phyloP scores from a whole-genome alignment of 2,329 filamentous ascomycete genomes.

The Venturia asperata region DNA sequence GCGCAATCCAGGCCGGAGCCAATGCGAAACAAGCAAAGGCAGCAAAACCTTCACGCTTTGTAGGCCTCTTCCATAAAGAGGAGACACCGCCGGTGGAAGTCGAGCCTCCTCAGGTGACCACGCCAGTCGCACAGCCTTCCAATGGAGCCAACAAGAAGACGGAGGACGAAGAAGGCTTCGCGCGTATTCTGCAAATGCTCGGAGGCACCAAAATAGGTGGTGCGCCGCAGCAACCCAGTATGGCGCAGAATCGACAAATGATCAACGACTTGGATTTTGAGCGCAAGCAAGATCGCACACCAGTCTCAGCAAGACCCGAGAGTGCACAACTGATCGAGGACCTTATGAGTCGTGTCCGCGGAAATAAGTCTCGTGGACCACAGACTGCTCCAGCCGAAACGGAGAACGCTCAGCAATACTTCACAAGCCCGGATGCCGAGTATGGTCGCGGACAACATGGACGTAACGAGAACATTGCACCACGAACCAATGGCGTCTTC shows the following conservation, averaged over 20 bases:
- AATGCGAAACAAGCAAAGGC: conserved; percentile 23
- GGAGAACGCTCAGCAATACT: conserved; percentile 10
- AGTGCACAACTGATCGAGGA: conserved; percentile 16
- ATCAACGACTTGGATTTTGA: conserved; percentile 22
- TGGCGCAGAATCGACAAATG: conserved; percentile 17
- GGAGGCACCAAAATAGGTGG: conserved; percentile 47
- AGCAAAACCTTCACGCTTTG: conserved; percentile 72
- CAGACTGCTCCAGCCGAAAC: conserved; percentile 17
- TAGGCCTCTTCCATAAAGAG: conserved; percentile 57
- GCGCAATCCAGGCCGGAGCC: background rate
- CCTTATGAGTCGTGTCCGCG: conserved; percentile 9
- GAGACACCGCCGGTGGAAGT: conserved; percentile 23
- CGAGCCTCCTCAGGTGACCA: conserved; percentile 22
- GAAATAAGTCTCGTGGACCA: conserved; percentile 16
- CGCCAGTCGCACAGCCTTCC: conserved; percentile 22
- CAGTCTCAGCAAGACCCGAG: conserved; percentile 10
- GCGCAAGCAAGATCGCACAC: background rate
- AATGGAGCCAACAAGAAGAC: conserved; percentile 37
- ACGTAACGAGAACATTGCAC: conserved; percentile 14
- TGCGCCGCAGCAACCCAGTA: conserved; percentile 22
- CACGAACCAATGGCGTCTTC: conserved; percentile 15
- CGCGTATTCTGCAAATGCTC: conserved; percentile 74
- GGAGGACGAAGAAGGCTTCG: conserved; percentile 79
- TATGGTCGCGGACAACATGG: conserved; percentile 12
- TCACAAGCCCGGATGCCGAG: conserved; percentile 8